Conservation (phyloP, 1,139 yeast genomes). For the Starmera stellimalicola region DNA sequence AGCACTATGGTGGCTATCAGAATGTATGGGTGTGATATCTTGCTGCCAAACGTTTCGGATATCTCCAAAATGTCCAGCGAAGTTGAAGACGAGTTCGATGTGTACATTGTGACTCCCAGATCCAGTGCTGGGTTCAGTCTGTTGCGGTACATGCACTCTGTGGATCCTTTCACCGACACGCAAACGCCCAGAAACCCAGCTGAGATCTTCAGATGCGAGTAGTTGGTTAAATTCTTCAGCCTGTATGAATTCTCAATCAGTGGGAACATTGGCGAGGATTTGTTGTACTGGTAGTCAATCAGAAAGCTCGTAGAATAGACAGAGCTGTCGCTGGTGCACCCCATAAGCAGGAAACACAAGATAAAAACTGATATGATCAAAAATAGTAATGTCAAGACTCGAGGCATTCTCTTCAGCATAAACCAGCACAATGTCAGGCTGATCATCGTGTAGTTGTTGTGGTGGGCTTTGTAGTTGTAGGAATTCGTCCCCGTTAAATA, state of each 20-base stretch:
- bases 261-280: constrained; percentile 29
- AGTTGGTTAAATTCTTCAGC: constrained; percentile 18
- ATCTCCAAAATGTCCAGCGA: constrained; percentile 32
- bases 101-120: constrained; percentile 21
- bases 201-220: constrained; percentile 29
- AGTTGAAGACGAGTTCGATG: constrained; percentile 21
- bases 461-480: too few relatives aligned
- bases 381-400: constrained; percentile 17
- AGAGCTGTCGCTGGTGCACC: constrained; percentile 33
- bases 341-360: constrained; percentile 42
- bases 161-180: constrained; percentile 21
- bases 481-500: too few relatives aligned
- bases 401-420: constrained; percentile 16
- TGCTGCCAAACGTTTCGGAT: constrained; percentile 31
- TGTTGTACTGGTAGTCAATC: constrained; percentile 36
- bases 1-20: constrained; percentile 41
- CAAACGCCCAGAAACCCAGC: constrained; percentile 48
- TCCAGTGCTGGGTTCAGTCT: constrained; percentile 12
- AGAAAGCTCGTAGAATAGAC: constrained; percentile 39
- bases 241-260: constrained; percentile 26
- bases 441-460: background rate
- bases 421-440: constrained; percentile 8
- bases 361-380: constrained; percentile 32
- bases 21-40: constrained; percentile 45
- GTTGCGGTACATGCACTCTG: constrained; percentile 27